These are phyloP conservation scores for Oryza meyeriana DNA, from an alignment of 176 grass and related monocot species.

Conservation along the genomic window DNA sequence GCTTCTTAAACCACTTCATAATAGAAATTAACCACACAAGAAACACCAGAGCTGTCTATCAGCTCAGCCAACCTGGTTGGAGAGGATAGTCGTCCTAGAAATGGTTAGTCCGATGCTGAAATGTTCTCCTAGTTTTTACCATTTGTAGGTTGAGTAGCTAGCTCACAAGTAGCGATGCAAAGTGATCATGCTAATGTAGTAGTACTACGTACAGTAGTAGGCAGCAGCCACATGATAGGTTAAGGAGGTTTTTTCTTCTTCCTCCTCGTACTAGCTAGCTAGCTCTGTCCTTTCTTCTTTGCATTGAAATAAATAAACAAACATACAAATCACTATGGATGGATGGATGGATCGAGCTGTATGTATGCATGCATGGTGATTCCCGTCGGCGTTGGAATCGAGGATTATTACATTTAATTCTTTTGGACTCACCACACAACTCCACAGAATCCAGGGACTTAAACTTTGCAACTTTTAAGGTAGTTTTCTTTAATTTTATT, in stretches of 20 bases:
- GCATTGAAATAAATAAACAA: slow-evolving; percentile 24
- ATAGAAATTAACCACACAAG: neutral
- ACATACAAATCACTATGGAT: neutral
- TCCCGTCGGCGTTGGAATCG: slow-evolving; percentile 11
- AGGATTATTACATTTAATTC: slow-evolving; percentile 3
- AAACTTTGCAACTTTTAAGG: slow-evolving; percentile 43
- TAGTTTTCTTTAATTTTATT: slow-evolving; percentile 3
- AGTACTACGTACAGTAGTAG: neutral
- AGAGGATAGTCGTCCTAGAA: neutral
- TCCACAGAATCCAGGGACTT: slow-evolving; percentile 30
- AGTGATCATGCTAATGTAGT: slow-evolving; percentile 20
- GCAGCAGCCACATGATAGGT: neutral
- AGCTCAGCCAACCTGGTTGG: neutral
- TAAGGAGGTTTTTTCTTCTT: neutral
- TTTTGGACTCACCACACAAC: slow-evolving; percentile 1
- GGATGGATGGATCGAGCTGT: neutral
- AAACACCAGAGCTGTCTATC: neutral
- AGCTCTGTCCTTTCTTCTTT: neutral
- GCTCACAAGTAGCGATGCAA: neutral
- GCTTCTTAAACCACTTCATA: neutral
- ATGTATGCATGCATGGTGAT: neutral
- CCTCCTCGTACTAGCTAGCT: slow-evolving; percentile 37
- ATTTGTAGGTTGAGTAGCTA: slow-evolving; percentile 19
- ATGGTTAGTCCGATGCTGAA: neutral
- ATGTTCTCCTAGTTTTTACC: slow-evolving; percentile 34